Evolutionary conservation across 805 yeast species (phyloP), one percentile per base, ranked within the genome.

Genomic region (Cyberlindnera euphorbiae): DNA sequence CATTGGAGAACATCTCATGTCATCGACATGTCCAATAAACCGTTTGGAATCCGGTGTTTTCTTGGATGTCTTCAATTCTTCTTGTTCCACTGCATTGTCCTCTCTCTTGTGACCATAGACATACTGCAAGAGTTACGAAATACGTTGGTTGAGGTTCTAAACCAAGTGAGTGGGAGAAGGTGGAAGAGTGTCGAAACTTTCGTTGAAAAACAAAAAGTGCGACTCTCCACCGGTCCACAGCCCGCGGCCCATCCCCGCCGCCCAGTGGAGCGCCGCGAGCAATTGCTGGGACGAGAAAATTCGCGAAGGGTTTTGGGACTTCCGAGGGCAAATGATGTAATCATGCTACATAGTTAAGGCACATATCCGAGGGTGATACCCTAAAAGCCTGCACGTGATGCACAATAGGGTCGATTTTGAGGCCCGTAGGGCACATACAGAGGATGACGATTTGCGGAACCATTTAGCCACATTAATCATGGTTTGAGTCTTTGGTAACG

Each of bases 101-200:
- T 15, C 16, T 25, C 14, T 16, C 8, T n/a, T n/a, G n/a, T n/a
- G n/a, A n/a, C n/a, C n/a, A n/a, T n/a, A 17, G 22, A 49, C 53
- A 35, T 49, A 49, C 53, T 46, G 53, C 23, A 43, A 43, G 44
- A 43, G 35, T 38, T 29, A 33, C 21, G 25, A 39, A 44, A 47
- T 48, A 44, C 50, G 53, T 42, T 38, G 44, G 45, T 35, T 30
- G 19, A 19, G 26, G 45, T 36, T 18, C 28, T 39, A 38, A 40
- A 37, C 28, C 36, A 31, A 37, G 35, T 26, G 18, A 30, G 31
- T 29, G 24, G 19, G 31, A 22, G 32, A 32, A 36, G 35, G 39
- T 33, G 29, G 32, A 39, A 35, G 41, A 37, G 35, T 27, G 33
- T 23, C 38, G 40, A 34, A 45, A 41, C 41, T 48, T 49, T 47